Percentiles rank a stretch among this genome's conserved stretches.
Conservation (phyloP, 306 rosid genomes). For the Clitoria ternatea region DNA sequence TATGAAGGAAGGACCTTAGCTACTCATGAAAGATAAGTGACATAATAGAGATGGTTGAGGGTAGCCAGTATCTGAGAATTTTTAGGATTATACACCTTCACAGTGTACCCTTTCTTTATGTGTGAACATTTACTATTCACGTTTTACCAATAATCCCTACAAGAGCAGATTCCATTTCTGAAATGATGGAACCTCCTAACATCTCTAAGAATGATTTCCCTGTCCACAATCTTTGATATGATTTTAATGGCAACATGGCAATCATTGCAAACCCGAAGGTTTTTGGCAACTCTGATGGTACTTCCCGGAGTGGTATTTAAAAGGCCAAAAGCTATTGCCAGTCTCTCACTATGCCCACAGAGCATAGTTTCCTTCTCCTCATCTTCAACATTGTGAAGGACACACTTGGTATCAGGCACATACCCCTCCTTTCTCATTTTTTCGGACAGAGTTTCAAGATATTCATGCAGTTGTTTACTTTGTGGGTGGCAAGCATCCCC, state of each 20-base stretch:
- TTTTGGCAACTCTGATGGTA: slow-evolving; percentile 83
- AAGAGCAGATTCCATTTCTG: slow-evolving; percentile 76
- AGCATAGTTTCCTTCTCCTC: slow-evolving; percentile 81
- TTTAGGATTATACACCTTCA: too few relatives aligned
- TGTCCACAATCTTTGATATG: slow-evolving; percentile 64
- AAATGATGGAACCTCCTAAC: slow-evolving; percentile 96
- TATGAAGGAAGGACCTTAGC: too few relatives aligned
- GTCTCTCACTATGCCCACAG: slow-evolving; percentile 92
- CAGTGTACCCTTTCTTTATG: too few relatives aligned
- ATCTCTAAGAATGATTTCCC: slow-evolving; percentile 87
- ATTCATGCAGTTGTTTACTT: slow-evolving; percentile 57
- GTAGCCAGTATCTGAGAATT: too few relatives aligned
- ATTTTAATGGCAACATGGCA: slow-evolving; percentile 72
- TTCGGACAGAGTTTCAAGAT: slow-evolving; percentile 52
- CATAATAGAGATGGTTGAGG: too few relatives aligned
- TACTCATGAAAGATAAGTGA: background rate
- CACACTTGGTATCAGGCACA: slow-evolving; percentile 86
- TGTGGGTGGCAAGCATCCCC: slow-evolving; percentile 80
- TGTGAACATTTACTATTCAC: background rate
- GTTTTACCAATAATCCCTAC: slow-evolving; percentile 85
- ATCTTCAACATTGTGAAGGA: slow-evolving; percentile 75
- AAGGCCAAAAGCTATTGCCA: slow-evolving; percentile 91
- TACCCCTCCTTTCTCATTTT: slow-evolving; percentile 82
- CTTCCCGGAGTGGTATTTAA: slow-evolving; percentile 75
- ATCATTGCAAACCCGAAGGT: slow-evolving; percentile 89